A percentile compares a stretch with the other conserved stretches of the same genome.
phyloP scores from a whole-genome alignment of 2,329 filamentous ascomycete genomes.

The Chrysosporium queenslandicum region DNA sequence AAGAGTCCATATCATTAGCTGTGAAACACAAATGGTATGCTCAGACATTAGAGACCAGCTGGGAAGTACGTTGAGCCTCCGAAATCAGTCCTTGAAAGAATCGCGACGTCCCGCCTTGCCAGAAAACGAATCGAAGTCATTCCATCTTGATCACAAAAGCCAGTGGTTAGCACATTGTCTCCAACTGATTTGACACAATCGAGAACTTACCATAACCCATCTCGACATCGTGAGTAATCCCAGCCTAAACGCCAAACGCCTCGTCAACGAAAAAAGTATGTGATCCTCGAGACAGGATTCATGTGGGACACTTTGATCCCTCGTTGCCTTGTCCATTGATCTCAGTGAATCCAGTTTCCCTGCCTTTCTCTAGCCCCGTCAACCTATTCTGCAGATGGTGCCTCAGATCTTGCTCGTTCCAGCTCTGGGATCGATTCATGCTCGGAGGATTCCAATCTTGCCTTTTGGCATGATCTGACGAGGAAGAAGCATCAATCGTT shows the following conservation, averaged over 20 bases:
- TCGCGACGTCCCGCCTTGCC: neutral
- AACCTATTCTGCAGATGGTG: slow-evolving; percentile 42
- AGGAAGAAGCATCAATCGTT: neutral
- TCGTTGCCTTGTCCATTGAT: slow-evolving; percentile 17
- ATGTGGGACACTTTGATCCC: neutral
- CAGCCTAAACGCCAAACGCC: neutral
- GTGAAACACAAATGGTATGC: too few species aligned
- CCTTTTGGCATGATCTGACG: neutral
- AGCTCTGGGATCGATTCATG: slow-evolving; percentile 27
- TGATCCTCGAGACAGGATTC: too few species aligned
- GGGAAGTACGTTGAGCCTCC: neutral
- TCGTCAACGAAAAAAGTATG: too few species aligned
- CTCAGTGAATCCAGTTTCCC: slow-evolving; percentile 49
- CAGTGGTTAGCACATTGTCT: neutral
- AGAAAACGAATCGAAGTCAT: neutral
- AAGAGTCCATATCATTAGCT: too few species aligned
- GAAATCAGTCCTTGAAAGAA: neutral
- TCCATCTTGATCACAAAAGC: neutral
- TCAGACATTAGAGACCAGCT: neutral
- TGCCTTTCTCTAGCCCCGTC: slow-evolving; percentile 32
- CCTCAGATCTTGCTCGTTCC: slow-evolving; percentile 46
- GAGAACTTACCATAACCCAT: neutral
- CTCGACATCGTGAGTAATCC: neutral
- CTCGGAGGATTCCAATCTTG: slow-evolving; percentile 24
- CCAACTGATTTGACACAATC: neutral